These are phyloP conservation scores for Epichloe gansuensis DNA, from an alignment of 2,329 filamentous ascomycete species.

Conservation along the genomic window DNA sequence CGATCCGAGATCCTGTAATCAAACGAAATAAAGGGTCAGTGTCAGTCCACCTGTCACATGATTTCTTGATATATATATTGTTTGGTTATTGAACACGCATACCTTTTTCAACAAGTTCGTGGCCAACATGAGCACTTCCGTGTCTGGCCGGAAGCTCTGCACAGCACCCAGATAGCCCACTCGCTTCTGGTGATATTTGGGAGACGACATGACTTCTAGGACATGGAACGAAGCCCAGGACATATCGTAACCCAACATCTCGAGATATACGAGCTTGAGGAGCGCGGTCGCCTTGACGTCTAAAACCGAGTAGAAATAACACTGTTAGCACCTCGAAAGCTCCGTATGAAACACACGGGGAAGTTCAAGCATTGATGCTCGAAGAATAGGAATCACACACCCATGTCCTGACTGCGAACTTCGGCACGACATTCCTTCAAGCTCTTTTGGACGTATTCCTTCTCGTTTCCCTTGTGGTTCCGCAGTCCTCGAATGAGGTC, in stretches of 20 bases:
- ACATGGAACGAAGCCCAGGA: constrained; percentile 98
- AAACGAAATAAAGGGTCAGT: not conserved
- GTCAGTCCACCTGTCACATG: not conserved
- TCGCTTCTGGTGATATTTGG: constrained; percentile 89
- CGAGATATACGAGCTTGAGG: constrained; percentile 90
- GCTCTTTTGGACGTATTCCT: constrained; percentile 86
- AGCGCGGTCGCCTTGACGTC: constrained; percentile 94
- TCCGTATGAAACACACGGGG: not conserved
- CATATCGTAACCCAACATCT: constrained; percentile 99
- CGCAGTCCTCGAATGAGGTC: constrained; percentile 95
- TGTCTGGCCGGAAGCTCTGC: constrained; percentile 90
- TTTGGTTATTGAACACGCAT: not conserved
- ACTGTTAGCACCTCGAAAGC: not conserved
- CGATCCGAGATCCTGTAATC: constrained; percentile 52
- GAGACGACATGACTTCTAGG: constrained; percentile 94
- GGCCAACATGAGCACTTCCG: constrained; percentile 93
- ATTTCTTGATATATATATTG: not conserved
- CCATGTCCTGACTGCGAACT: constrained; percentile 87
- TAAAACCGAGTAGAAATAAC: constrained; percentile 17
- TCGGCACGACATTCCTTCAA: constrained; percentile 92
- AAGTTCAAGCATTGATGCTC: not conserved
- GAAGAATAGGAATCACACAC: constrained; percentile 30
- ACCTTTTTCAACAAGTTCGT: constrained; percentile 95
- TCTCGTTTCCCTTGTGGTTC: constrained; percentile 90
- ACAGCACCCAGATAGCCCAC: constrained; percentile 92